Conservation (phyloP, 176 grass and related monocot species). For the Musa itinerans region DNA sequence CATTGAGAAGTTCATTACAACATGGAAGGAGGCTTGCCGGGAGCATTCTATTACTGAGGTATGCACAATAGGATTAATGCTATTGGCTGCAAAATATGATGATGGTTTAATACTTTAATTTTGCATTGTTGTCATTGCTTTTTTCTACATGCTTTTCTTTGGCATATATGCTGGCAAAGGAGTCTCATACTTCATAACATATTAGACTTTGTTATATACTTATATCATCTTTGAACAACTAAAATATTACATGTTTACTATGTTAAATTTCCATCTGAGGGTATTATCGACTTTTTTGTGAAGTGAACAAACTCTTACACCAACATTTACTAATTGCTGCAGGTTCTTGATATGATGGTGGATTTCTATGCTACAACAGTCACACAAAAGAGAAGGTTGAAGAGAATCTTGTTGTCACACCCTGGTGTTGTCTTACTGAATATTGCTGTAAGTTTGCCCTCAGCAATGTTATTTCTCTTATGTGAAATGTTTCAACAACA, state of each 20-base stretch:
- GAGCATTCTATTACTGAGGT: conserved; percentile 71
- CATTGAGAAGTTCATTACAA: conserved; percentile 74
- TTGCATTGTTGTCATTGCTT: not conserved
- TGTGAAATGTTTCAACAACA: not conserved
- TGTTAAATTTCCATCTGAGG: not conserved
- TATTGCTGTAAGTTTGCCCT: conserved; percentile 72
- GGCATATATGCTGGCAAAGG: not conserved
- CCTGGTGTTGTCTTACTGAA: conserved; percentile 77
- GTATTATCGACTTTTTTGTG: not conserved
- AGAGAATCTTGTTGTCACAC: conserved; percentile 49
- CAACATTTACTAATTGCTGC: conserved; percentile 9
- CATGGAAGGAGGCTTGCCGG: conserved; percentile 79
- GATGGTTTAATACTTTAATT: not conserved
- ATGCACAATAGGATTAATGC: conserved; percentile 10
- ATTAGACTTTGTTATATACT: not conserved
- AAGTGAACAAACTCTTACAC: not conserved
- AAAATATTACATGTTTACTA: not conserved
- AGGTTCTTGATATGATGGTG: conserved; percentile 72
- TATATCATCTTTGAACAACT: not conserved
- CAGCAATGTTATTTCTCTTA: not conserved
- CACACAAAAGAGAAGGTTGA: conserved; percentile 40
- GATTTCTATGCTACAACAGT: conserved; percentile 50
- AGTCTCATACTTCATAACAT: not conserved
- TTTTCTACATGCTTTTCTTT: not conserved
- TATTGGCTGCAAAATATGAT: not conserved